These are phyloP conservation scores for Jamesozyma gamospora DNA, from an alignment of 805 yeast species.

Conservation along the genomic window DNA sequence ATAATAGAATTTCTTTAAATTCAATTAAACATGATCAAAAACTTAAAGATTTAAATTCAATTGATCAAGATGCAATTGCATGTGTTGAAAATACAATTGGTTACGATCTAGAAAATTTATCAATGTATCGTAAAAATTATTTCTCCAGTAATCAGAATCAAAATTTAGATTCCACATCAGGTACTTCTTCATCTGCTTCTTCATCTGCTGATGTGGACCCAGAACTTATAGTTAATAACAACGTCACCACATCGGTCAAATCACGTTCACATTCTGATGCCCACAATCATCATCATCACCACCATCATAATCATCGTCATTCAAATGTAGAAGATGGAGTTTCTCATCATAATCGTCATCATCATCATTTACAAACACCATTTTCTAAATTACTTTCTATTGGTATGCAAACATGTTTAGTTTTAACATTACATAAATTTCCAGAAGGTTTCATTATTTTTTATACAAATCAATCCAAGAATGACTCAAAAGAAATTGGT, in stretches of 20 bases:
- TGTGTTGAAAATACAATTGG: conserved; percentile 30
- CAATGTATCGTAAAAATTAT: conserved; percentile 26
- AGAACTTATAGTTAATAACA: no score
- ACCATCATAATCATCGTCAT: not conserved
- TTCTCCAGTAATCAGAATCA: conserved; percentile 7
- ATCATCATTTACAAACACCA: conserved; percentile 73
- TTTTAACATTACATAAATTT: conserved; percentile 77
- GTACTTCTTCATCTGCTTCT: not conserved
- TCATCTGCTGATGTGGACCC: not conserved
- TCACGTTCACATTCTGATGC: not conserved
- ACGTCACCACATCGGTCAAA: no score
- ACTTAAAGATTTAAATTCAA: not conserved
- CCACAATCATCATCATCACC: not conserved
- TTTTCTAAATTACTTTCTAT: conserved; percentile 70
- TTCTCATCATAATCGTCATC: conserved; percentile 35
- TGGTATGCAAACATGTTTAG: conserved; percentile 83
- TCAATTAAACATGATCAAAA: no score
- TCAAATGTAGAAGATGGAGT: no score
- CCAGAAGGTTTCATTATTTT: conserved; percentile 93
- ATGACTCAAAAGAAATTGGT: conserved; percentile 43
- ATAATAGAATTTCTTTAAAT: no score
- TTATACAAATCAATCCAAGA: conserved; percentile 40
- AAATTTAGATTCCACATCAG: not conserved
- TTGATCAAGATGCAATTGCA: conserved; percentile 8
- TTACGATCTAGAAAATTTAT: conserved; percentile 28